Evolutionary conservation across 2,329 filamentous ascomycete species (phyloP), one percentile per base, ranked within the genome.

Genomic region (Ascosphaera apis): DNA sequence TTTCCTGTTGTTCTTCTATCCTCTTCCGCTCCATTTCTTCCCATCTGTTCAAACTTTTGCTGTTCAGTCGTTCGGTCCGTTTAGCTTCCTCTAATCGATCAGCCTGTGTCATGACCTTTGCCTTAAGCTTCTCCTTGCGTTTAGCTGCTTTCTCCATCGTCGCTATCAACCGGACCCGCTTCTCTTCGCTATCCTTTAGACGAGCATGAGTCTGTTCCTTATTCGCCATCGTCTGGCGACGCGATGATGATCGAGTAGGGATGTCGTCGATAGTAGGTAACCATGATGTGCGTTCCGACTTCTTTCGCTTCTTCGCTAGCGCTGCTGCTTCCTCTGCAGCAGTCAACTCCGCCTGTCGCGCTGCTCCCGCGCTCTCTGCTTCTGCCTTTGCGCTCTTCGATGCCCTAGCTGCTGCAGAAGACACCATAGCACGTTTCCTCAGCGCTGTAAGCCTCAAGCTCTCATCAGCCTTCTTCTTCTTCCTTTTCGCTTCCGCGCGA

Each of bases 21-120:
- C 86, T 72, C 51, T 77, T 73, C 56, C 82, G 83, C 57, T 98
- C 88, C 4, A 82, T 80, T 53, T 82, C 77, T 53, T 95, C 84
- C 84, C 86, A 95, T 38, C 81, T 68, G 49, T 86, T 93, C 48
- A 92, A 59, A 54, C 77, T 95, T 63, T 81, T 91, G 45, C 76
- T 69, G 54, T 98, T 93, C 47, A 75, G 66, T 54, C 77, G 76
- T 55, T 95, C 88, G 4, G 91, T 75, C 36, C 74, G 60, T 13
- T 76, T 80, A 1, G 84, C 84, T 54, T 91, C 81, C 18, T 71
- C 74, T 18, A 93, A 63, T 27, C 83, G 69, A 52, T 95, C 76
- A 32, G 71, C 81, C 54, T 93, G 86, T 4, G 83, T 91, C 70
- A 91, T 72, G 18, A 76, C 67, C 39, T 76, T 77, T 37, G 80